Evolutionary conservation across 108 stramenopile genomes (phyloP), one percentile per base, ranked within the genome.

Genomic region (Mayamaea pseudoterrestris): DNA sequence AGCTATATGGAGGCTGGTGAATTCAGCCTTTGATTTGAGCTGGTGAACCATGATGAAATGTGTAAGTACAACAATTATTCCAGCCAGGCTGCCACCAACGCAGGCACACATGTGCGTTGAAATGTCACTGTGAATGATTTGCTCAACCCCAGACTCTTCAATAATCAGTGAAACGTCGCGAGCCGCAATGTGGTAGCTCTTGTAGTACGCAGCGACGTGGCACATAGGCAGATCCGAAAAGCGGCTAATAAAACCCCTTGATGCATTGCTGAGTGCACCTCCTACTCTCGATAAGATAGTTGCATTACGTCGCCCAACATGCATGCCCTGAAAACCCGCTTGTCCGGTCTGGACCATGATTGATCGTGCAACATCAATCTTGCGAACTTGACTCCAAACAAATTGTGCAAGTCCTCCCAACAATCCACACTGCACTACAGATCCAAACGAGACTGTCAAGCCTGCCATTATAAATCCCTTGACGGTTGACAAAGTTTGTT

Each of bases 71-170:
- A 78, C 74, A 44, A 88, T 68, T 8, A 57, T 14, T 22, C 81
- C 80, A 22, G 79, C 63, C 30, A 80, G 44, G n/a, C 68, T 45
- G n/a, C n/a, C 60, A 26, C 73, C 72, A 1, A 86, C 61, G 25
- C 74, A 69, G 12, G 81, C 63, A 40, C 76, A 75, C 68, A 88
- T 76, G 50, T 78, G 79, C 1, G 78, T 80, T 1, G 86, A 73
- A 11, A 88, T 83, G 34, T 88, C 86, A 48, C 83, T 78, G 37
- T 88, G 81, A 40, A 88, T 76, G 39, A 83, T 80, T 29, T 73
- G 68, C 59, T 88, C 86, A 7, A 88, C 71, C 9, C 79, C 83
- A 12, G 81, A 71, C 32, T 74, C 62, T 40, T 85, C 80, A 41
- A 90, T 57, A 40, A 90, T 55, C 8, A 50, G 60, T 5, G 80